phyloP scores from a whole-genome alignment of 1,284 basidiomycete species.

The Pyrrhoderma lamaoense region DNA sequence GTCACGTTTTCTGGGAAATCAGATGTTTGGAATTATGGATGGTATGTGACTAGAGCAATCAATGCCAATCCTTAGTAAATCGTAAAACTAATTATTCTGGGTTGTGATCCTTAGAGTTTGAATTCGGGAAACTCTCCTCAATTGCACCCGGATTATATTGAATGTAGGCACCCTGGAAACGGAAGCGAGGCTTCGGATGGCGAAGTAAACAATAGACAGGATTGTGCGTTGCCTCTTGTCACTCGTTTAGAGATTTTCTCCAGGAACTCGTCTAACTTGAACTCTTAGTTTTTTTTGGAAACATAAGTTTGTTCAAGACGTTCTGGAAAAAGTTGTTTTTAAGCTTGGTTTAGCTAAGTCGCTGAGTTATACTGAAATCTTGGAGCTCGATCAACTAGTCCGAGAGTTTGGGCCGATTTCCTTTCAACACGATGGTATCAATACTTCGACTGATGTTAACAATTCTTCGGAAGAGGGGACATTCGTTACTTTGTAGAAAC shows the following conservation, averaged over 20 bases:
- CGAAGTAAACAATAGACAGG: not conserved
- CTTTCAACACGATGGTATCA: constrained; percentile 7
- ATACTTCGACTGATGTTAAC: not conserved
- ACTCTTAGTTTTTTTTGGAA: not conserved
- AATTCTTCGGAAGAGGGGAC: no score
- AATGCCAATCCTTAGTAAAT: no score
- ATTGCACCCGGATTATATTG: constrained; percentile 7
- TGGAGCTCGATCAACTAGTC: constrained; percentile 10
- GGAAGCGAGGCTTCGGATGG: not conserved
- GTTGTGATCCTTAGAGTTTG: constrained; percentile 1
- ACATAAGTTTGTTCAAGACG: not conserved
- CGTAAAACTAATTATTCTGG: no score
- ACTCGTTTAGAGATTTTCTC: no score
- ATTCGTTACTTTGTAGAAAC: no score
- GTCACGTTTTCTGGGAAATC: constrained; percentile 13
- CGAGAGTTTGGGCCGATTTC: constrained; percentile 10
- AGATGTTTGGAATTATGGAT: constrained; percentile 5
- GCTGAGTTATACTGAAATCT: constrained; percentile 15
- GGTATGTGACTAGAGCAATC: constrained; percentile 1
- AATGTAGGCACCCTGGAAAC: constrained; percentile 13
- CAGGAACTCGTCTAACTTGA: no score
- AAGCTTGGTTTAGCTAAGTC: constrained; percentile 8
- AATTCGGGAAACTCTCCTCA: constrained; percentile 6
- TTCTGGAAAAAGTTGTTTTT: constrained; percentile 1
- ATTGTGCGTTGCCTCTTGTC: constrained; percentile 2